phyloP scores from a whole-genome alignment of 257 asterid species.

The Primulina huaijiensis region DNA sequence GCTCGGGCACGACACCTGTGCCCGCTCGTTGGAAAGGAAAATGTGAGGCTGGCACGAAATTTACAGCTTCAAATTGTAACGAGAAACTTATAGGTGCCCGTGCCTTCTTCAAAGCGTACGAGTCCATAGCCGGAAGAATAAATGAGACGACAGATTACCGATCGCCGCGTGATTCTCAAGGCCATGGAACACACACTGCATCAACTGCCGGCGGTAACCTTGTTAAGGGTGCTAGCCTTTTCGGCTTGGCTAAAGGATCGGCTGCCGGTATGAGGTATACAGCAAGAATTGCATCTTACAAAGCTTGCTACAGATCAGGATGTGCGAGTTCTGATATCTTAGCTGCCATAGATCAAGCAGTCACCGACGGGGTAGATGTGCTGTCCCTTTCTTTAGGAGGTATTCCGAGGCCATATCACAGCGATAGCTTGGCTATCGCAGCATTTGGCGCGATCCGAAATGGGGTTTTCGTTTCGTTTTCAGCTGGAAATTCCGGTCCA shows the following conservation, averaged over 20 bases:
- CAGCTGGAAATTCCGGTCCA: conserved; percentile 81
- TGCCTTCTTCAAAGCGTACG: conserved; percentile 59
- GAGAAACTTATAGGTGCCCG: conserved; percentile 57
- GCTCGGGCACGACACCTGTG: conserved; percentile 34
- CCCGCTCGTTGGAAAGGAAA: conserved; percentile 65
- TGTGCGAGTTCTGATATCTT: conserved; percentile 57
- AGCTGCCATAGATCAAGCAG: conserved; percentile 71
- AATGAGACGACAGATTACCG: conserved; percentile 49
- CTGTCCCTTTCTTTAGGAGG: conserved; percentile 70
- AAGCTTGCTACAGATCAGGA: conserved; percentile 55
- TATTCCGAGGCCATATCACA: conserved; percentile 37
- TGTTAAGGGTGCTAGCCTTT: conserved; percentile 45
- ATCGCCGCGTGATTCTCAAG: conserved; percentile 66
- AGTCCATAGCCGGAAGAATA: conserved; percentile 50
- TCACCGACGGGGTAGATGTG: conserved; percentile 63
- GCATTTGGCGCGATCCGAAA: conserved; percentile 57
- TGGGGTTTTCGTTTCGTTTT: conserved; percentile 50
- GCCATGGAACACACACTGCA: conserved; percentile 80
- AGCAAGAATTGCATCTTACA: conserved; percentile 69
- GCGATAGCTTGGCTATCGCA: conserved; percentile 56
- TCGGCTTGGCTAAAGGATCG: conserved; percentile 55
- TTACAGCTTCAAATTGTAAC: conserved; percentile 52
- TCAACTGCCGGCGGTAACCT: conserved; percentile 62
- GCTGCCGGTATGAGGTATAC: conserved; percentile 62
- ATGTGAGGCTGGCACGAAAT: conserved; percentile 49